phyloP scores from a whole-genome alignment of 2,329 filamentous ascomycete genomes.

The Coniochaeta pulveracea region DNA sequence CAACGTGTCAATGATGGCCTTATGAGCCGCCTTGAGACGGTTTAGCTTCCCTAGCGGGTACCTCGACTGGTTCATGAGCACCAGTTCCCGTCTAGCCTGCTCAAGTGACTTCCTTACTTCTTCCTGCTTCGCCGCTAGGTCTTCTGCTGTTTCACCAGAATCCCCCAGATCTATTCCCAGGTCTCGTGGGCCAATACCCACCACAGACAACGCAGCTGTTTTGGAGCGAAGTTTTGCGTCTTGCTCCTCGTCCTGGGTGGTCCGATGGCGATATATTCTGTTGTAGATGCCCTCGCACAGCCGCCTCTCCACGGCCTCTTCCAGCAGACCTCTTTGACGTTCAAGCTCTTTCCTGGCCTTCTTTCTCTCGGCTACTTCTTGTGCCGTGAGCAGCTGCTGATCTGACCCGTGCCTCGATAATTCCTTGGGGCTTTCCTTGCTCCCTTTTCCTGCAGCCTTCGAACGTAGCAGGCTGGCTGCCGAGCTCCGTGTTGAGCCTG shows the following conservation, averaged over 20 bases:
- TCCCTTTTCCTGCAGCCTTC: conserved; percentile 41
- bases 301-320: conserved; percentile 84
- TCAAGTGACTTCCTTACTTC: conserved; percentile 65
- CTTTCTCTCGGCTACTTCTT: conserved; percentile 73
- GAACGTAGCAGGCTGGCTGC: conserved; percentile 44
- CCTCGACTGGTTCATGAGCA: conserved; percentile 74
- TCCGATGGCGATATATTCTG: conserved; percentile 83
- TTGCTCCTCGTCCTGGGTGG: conserved; percentile 84
- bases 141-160: conserved; percentile 40
- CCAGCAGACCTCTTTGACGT: conserved; percentile 62
- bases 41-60: conserved; percentile 88
- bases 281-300: conserved; percentile 79
- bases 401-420: conserved; percentile 30
- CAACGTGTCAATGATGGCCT: conserved; percentile 83
- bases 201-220: conserved; percentile 79
- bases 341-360: conserved; percentile 69
- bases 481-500: conserved; percentile 43
- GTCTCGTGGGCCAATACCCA: conserved; percentile 81
- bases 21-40: conserved; percentile 78
- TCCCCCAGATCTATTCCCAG: conserved; percentile 65
- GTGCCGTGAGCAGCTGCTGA: conserved; percentile 83
- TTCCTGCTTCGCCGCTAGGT: conserved; percentile 45
- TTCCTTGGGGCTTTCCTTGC: conserved; percentile 37
- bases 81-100: conserved; percentile 58
- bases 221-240: conserved; percentile 93